These are phyloP conservation scores for Dissophora globulifera DNA, from an alignment of 192 early-diverging fungal species.

Conservation along the genomic window DNA sequence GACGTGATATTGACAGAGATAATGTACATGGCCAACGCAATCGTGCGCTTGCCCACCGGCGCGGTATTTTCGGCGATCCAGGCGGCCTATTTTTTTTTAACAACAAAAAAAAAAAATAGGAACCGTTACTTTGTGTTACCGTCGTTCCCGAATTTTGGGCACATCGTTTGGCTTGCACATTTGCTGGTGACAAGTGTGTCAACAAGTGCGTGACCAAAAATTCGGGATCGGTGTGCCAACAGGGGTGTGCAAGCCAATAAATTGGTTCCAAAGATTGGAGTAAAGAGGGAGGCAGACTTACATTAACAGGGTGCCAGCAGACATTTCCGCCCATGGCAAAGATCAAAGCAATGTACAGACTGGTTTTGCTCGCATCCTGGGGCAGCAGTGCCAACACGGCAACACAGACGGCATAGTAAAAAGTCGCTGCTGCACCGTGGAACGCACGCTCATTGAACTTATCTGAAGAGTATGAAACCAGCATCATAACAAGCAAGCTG, in stretches of 20 bases:
- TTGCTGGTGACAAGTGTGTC: too few species aligned
- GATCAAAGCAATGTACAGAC: slow-evolving; percentile 30
- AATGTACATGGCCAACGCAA: slow-evolving; percentile 57
- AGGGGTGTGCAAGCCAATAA: too few species aligned
- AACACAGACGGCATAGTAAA: slow-evolving; percentile 37
- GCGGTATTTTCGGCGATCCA: slow-evolving; percentile 56
- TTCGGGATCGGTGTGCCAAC: too few species aligned
- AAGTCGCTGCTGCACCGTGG: slow-evolving; percentile 28
- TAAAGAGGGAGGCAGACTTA: slow-evolving; percentile 6
- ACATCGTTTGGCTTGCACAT: too few species aligned
- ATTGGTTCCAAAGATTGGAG: too few species aligned
- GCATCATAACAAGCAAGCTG: slow-evolving; percentile 30
- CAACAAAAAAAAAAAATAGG: background rate
- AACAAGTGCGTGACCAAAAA: too few species aligned
- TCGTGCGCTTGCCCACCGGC: slow-evolving; percentile 54
- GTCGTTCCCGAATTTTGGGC: too few species aligned
- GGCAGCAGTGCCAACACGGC: slow-evolving; percentile 33
- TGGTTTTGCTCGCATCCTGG: slow-evolving; percentile 26
- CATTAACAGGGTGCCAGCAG: slow-evolving; percentile 52
- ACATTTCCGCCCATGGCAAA: slow-evolving; percentile 42
- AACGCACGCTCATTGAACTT: slow-evolving; percentile 33
- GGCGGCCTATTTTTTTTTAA: slow-evolving; percentile 38
- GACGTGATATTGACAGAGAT: slow-evolving; percentile 55
- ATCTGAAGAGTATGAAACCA: slow-evolving; percentile 43
- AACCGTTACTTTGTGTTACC: too few species aligned